Evolutionary conservation across 2,329 filamentous ascomycete genomes (phyloP).

Genomic region (Harringtonia aguacate): DNA sequence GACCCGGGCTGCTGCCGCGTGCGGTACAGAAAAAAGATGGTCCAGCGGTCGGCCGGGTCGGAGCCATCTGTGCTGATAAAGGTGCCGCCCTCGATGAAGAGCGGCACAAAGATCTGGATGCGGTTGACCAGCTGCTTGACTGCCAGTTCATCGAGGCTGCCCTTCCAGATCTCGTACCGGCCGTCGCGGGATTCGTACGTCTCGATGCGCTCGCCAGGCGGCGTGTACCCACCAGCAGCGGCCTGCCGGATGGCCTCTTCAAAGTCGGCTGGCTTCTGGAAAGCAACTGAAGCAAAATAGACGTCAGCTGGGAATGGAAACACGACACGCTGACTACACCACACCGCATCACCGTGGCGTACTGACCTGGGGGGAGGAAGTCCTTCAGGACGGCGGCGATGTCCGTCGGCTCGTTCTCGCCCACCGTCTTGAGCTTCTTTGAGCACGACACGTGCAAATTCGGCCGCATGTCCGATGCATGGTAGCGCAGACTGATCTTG

Average conservation of each 20-base stretch:
- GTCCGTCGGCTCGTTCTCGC: conserved; percentile 59
- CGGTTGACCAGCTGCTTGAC: conserved; percentile 66
- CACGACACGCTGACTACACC: too few relatives aligned
- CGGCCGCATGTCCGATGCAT: conserved; percentile 65
- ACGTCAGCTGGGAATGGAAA: too few relatives aligned
- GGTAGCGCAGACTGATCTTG: conserved; percentile 59
- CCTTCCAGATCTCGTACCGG: conserved; percentile 76
- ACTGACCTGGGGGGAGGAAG: conserved; percentile 57
- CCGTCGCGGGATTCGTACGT: conserved; percentile 49
- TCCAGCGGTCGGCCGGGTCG: conserved; percentile 73
- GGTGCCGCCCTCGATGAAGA: conserved; percentile 91
- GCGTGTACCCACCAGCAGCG: conserved; percentile 40
- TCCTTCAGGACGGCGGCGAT: conserved; percentile 52
- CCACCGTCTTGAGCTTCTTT: conserved; percentile 59
- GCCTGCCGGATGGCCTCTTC: conserved; percentile 42
- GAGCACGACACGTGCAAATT: conserved; percentile 60
- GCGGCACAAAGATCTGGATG: conserved; percentile 69
- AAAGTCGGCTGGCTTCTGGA: conserved; percentile 52
- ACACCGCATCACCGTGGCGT: background rate
- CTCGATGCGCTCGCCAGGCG: conserved; percentile 64
- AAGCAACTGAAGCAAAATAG: conserved; percentile 42
- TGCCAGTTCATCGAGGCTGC: conserved; percentile 57
- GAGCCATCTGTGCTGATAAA: conserved; percentile 53
- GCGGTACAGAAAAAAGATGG: conserved; percentile 73
- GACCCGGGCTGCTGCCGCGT: conserved; percentile 32